Base-by-base conservation (phyloP, 768 basidiomycete genomes). In the Suillus hirtellus region DNA sequence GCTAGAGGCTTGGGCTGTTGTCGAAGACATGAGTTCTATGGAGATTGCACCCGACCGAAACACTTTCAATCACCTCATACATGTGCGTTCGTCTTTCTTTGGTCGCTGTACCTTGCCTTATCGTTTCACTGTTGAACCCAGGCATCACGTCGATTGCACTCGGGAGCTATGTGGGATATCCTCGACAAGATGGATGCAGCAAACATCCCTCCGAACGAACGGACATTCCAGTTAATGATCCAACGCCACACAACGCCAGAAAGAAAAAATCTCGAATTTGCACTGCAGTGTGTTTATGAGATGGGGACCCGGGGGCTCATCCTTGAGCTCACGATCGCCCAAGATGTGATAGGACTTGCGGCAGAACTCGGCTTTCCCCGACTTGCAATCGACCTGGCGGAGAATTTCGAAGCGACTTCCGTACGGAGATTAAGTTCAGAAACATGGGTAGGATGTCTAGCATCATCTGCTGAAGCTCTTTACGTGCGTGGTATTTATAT, bases 301-400 rank as follows among this genome's bases (percentile, higher is more conserved):
- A 87, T 92, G 86, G 81, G 82, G 59, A 63, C 60, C 14, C 76
- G 76, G 14, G 82, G 81, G 1, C 68, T 93, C 2, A 72, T 80
- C 1, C 86, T 88, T 0, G 79, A 80, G 21, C 71, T 86, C 14
- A 70, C 73, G 10, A 80, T 84, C 4, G 81, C 82, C 0, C 82
- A 87, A 64, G 76, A 72, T 11, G 73, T 92, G 50, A 80, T 93
- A 56, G 69, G 71, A 10, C 70, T 86, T 34, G 86, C 87, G 3
- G 83, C 89, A 5, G 70, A 80, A 0, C 73, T 78, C 55, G 84
- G 85, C 24, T 77, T 82, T 62, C 81, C 91, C 1, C 82, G 86
- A 58, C 80, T 95, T 31, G 92, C 92, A 3, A 73, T 93, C 54
- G 92, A 94, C 60, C 70, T 95, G 15, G 86, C 88, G 0, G 73